phyloP scores from a whole-genome alignment of 345 rosid genomes.

The Erucastrum elatum region DNA sequence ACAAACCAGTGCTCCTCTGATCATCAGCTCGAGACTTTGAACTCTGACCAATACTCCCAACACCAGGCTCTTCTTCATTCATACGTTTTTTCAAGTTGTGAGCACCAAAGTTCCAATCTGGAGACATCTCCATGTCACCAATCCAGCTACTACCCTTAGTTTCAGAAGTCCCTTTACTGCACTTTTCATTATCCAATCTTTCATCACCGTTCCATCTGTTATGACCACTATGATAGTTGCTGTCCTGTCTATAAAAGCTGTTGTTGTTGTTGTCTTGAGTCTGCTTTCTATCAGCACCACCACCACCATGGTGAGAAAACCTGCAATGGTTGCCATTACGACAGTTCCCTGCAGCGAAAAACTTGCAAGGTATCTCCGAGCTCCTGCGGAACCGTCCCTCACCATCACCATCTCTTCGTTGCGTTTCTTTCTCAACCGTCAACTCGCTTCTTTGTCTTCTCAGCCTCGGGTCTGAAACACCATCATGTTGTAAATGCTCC shows the following conservation, averaged over 20 bases:
- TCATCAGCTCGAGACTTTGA: constrained; percentile 31
- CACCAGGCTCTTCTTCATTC: constrained; percentile 45
- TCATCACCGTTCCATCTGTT: constrained; percentile 46
- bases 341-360: constrained; percentile 80
- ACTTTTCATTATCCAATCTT: too few relatives aligned
- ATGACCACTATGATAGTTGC: constrained; percentile 40
- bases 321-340: constrained; percentile 78
- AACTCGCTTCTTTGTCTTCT: constrained; percentile 42
- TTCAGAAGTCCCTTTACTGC: constrained; percentile 38
- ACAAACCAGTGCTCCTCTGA: constrained; percentile 17
- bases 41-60: constrained; percentile 40
- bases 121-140: constrained; percentile 79
- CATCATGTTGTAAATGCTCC: constrained; percentile 23
- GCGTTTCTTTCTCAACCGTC: constrained; percentile 48
- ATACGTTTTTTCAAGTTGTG: constrained; percentile 43
- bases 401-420: constrained; percentile 48
- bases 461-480: constrained; percentile 37
- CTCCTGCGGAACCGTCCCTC: constrained; percentile 53
- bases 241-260: constrained; percentile 39
- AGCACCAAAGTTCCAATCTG: constrained; percentile 70
- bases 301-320: constrained; percentile 73
- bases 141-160: constrained; percentile 56
- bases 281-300: constrained; percentile 42
- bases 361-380: constrained; percentile 66
- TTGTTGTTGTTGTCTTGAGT: too few relatives aligned